phyloP scores from a whole-genome alignment of 169 alveolate species.

The Amoebophrya sp. region DNA sequence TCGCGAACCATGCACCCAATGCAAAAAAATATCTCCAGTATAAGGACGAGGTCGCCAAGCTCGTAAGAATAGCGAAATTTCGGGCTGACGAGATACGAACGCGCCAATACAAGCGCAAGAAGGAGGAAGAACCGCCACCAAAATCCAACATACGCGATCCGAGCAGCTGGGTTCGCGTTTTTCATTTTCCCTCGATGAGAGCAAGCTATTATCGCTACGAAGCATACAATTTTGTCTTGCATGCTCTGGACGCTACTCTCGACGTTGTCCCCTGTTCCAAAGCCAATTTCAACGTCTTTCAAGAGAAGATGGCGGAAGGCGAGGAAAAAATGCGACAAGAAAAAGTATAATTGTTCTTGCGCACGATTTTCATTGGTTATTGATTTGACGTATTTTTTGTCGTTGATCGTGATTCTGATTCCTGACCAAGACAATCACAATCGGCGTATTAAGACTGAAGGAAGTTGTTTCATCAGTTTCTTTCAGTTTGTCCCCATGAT shows the following conservation, averaged over 20 bases:
- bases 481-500: no score
- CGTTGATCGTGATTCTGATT: no score
- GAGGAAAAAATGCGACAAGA: no score
- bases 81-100: neutral
- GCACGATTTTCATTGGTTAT: no score
- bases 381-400: no score
- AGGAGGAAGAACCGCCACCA: neutral
- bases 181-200: neutral
- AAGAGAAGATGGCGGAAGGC: neutral
- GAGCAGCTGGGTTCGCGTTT: neutral
- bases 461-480: no score
- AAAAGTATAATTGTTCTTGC: no score
- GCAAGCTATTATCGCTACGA: neutral
- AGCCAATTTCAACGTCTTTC: neutral
- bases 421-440: no score
- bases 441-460: no score
- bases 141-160: neutral
- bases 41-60: neutral
- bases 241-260: neutral
- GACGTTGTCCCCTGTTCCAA: neutral
- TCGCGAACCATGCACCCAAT: neutral
- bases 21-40: neutral
- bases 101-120: neutral
- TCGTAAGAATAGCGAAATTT: neutral
- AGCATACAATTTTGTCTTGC: neutral